These are phyloP conservation scores for Vitellaria paradoxa DNA, from an alignment of 179 eudicot genomes.

Conservation along the genomic window DNA sequence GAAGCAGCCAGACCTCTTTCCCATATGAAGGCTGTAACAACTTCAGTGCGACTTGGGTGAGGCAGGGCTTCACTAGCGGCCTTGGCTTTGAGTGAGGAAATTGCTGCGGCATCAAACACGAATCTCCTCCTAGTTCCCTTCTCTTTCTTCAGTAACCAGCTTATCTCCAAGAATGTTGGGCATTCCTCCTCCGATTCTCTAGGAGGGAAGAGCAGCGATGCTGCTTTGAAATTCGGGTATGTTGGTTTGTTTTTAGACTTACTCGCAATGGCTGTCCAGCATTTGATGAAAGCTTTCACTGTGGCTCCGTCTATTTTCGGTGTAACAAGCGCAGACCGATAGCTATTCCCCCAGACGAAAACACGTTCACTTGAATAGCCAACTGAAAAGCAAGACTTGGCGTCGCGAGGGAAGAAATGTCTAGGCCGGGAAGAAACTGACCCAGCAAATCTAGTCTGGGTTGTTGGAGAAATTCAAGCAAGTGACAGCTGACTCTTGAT, in stretches of 20 bases:
- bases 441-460: too few species aligned
- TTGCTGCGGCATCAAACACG: constrained; percentile 12
- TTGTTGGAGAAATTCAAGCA: neutral
- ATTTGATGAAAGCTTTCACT: neutral
- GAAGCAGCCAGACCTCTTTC: neutral
- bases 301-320: neutral
- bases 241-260: neutral
- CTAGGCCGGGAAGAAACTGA: neutral
- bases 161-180: neutral
- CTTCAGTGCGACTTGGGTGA: constrained; percentile 8
- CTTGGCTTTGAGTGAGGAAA: constrained; percentile 8
- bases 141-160: neutral
- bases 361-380: neutral
- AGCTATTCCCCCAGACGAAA: neutral
- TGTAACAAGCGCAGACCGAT: neutral
- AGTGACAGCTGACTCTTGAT: neutral
- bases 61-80: constrained; percentile 11
- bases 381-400: neutral
- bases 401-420: neutral
- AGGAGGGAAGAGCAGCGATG: neutral
- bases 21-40: constrained; percentile 14
- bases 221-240: neutral
- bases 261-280: neutral
- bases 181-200: neutral
- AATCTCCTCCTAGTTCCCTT: constrained; percentile 2